A percentile compares a stretch with the other conserved stretches of the same genome.
These are phyloP conservation scores for Fusarium sp. DNA, from an alignment of 2,329 filamentous ascomycete species.

Conservation along the genomic window DNA sequence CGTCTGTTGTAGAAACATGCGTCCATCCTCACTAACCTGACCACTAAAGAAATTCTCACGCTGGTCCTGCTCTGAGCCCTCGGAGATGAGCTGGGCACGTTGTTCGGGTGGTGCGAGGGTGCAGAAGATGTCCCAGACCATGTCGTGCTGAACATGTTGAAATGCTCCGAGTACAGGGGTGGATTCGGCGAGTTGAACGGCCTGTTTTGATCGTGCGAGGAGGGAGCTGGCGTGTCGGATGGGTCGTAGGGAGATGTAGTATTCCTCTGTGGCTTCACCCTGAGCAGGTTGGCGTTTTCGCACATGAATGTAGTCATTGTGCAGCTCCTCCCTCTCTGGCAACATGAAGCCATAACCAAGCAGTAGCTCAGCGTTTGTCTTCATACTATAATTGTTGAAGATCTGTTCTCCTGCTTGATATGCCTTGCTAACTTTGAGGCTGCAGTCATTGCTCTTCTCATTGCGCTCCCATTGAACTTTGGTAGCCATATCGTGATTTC, in stretches of 20 bases:
- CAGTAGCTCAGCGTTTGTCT: slow-evolving; percentile 78
- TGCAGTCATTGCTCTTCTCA: slow-evolving; percentile 52
- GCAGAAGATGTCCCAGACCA: slow-evolving; percentile 62
- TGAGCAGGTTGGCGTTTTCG: slow-evolving; percentile 54
- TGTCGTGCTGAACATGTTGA: slow-evolving; percentile 62
- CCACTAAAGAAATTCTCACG: slow-evolving; percentile 48
- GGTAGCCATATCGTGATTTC: slow-evolving; percentile 74
- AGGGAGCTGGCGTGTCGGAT: slow-evolving; percentile 60
- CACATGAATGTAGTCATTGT: slow-evolving; percentile 71
- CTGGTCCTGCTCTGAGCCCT: slow-evolving; percentile 44
- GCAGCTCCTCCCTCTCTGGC: slow-evolving; percentile 58
- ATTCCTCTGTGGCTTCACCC: slow-evolving; percentile 52
- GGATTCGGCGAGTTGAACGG: slow-evolving; percentile 44
- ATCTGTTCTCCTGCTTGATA: slow-evolving; percentile 66
- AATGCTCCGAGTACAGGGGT: slow-evolving; percentile 54
- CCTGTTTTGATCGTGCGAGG: slow-evolving; percentile 56
- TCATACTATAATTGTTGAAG: slow-evolving; percentile 78
- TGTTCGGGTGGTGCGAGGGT: slow-evolving; percentile 52
- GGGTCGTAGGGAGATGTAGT: slow-evolving; percentile 64
- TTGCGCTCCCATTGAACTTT: slow-evolving; percentile 68
- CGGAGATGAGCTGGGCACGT: slow-evolving; percentile 44
- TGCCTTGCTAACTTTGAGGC: slow-evolving; percentile 54
- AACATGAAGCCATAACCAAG: slow-evolving; percentile 73
- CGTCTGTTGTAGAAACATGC: slow-evolving; percentile 48
- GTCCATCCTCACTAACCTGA: slow-evolving; percentile 43